Evolutionary conservation across 495 filamentous ascomycete genomes (phyloP).

Genomic region (Neurospora sp.): DNA sequence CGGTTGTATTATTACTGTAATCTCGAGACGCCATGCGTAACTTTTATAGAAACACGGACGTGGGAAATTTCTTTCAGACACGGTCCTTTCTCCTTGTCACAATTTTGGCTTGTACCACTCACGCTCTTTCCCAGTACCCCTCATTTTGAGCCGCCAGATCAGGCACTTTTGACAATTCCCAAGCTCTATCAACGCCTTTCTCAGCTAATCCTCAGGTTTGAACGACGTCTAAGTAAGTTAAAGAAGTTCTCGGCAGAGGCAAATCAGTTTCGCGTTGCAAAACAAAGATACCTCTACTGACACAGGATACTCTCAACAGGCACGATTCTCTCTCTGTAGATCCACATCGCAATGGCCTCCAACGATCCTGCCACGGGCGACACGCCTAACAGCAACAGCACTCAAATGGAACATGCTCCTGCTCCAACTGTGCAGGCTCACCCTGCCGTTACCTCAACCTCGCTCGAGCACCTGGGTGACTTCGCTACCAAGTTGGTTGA

Average conservation of each 20-base stretch:
- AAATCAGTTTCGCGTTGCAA: background rate
- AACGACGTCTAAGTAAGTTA: background rate
- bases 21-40: background rate
- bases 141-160: background rate
- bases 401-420: background rate
- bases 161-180: background rate
- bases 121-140: background rate
- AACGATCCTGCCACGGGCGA: background rate
- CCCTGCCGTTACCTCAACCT: background rate
- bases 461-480: background rate
- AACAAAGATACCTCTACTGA: background rate
- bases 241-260: background rate
- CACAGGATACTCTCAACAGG: background rate
- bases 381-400: background rate
- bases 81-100: background rate
- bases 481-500: background rate
- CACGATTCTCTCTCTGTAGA: background rate
- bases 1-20: background rate
- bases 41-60: background rate
- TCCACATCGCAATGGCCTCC: background rate
- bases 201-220: background rate
- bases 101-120: background rate
- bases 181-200: background rate
- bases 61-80: background rate
- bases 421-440: background rate